phyloP scores from a whole-genome alignment of 371 early-diverging fungal species.

The Mucor sp. region DNA sequence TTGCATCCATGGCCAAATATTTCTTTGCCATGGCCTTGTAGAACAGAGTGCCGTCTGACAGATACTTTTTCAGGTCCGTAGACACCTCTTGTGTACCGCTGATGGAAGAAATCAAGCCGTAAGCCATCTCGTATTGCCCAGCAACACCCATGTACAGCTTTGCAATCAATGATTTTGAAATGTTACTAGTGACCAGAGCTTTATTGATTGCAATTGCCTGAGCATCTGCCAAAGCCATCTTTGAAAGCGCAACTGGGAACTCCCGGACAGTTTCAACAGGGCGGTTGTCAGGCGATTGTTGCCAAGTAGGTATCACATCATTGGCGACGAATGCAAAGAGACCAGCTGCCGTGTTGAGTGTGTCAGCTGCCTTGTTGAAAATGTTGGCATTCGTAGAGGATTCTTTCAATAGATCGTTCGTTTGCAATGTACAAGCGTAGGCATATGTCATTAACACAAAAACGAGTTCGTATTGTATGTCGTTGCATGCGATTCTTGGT shows the following conservation, averaged over 20 bases:
- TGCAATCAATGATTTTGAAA: constrained; percentile 60
- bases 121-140: constrained; percentile 64
- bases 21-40: constrained; percentile 64
- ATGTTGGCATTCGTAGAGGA: not conserved
- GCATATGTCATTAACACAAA: constrained; percentile 64
- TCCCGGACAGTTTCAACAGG: constrained; percentile 53
- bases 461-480: constrained; percentile 61
- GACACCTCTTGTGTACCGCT: constrained; percentile 58
- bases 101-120: constrained; percentile 61
- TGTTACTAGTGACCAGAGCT: constrained; percentile 37
- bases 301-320: constrained; percentile 56
- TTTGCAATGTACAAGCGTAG: constrained; percentile 50
- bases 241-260: constrained; percentile 49
- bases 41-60: constrained; percentile 56
- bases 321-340: constrained; percentile 60
- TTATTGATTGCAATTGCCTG: constrained; percentile 55
- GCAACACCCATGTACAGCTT: constrained; percentile 66
- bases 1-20: constrained; percentile 63
- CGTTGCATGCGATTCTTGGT: constrained; percentile 54
- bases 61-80: constrained; percentile 57
- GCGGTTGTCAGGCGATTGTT: constrained; percentile 28
- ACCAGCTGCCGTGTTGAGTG: constrained; percentile 60
- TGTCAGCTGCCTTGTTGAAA: constrained; percentile 54
- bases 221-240: constrained; percentile 55
- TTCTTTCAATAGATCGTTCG: constrained; percentile 31